Percentiles rank a stretch among this genome's conserved stretches.
Evolutionary conservation across 441 rosid species (phyloP).

Genomic region (Euphorbia celastroides): DNA sequence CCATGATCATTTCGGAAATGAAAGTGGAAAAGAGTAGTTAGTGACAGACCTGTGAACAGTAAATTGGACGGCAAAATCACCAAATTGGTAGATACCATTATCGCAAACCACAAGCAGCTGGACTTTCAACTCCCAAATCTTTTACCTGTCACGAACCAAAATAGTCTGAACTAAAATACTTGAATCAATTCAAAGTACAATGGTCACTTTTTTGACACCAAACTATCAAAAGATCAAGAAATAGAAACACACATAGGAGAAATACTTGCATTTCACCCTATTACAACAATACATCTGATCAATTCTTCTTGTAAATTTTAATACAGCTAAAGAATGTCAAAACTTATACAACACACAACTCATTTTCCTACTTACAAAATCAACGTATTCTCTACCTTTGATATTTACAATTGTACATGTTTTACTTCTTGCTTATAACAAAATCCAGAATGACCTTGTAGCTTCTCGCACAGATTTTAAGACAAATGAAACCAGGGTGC

Average conservation of each 20-base stretch:
- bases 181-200: too few relatives aligned
- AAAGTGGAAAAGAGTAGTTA: background rate
- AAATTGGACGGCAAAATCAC: constrained; percentile 61
- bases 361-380: constrained; percentile 21
- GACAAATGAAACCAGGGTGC: background rate
- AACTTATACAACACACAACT: constrained; percentile 7
- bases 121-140: constrained; percentile 48
- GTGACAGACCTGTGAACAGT: constrained; percentile 49
- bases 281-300: background rate
- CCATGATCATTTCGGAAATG: background rate
- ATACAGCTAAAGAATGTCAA: background rate
- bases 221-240: too few relatives aligned
- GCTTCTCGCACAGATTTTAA: too few relatives aligned
- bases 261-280: background rate
- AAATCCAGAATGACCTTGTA: background rate
- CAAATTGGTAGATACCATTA: constrained; percentile 71
- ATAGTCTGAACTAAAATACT: too few relatives aligned
- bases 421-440: background rate
- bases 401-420: constrained; percentile 10
- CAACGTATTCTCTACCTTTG: background rate
- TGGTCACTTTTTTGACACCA: too few relatives aligned
- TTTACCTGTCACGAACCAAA: too few relatives aligned
- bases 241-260: too few relatives aligned
- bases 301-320: background rate
- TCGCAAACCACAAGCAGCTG: constrained; percentile 68